Percentiles rank a stretch among this genome's conserved stretches.
phyloP scores from a whole-genome alignment of 192 early-diverging fungal species.

The Podila horticola region DNA sequence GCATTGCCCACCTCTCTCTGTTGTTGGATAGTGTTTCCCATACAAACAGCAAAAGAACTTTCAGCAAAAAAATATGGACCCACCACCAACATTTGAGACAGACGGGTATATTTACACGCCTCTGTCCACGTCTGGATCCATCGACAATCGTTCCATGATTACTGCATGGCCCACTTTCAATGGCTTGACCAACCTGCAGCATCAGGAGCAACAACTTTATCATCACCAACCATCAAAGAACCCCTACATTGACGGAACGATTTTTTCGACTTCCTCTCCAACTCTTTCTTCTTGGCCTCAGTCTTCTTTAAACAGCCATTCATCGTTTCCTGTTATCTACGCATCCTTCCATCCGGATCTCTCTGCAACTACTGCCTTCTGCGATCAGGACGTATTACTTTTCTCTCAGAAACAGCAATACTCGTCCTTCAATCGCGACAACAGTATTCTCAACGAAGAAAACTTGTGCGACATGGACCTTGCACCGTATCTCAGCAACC shows the following conservation, averaged over 20 bases:
- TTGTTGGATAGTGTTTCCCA: neutral
- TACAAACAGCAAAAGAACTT: constrained; percentile 6
- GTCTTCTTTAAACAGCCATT: neutral
- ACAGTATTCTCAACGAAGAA: too few species aligned
- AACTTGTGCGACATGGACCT: too few species aligned
- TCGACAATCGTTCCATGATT: constrained; percentile 3
- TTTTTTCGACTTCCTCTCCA: neutral
- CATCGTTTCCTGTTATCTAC: neutral
- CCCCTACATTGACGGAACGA: neutral
- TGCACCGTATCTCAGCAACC: too few species aligned
- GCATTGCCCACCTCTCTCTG: too few species aligned
- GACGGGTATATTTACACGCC: constrained; percentile 20
- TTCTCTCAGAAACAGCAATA: too few species aligned
- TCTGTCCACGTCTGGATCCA: neutral
- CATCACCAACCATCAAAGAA: constrained; percentile 4
- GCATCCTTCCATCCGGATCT: neutral
- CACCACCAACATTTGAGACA: neutral
- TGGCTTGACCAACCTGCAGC: neutral
- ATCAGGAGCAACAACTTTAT: constrained; percentile 1
- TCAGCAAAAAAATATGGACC: constrained; percentile 31
- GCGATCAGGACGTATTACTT: too few species aligned
- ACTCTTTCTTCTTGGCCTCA: neutral
- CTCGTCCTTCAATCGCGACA: too few species aligned
- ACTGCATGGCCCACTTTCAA: constrained; percentile 24
- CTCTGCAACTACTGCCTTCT: too few species aligned